Percentiles rank a stretch among this genome's conserved stretches.
Evolutionary conservation across 129 eudicot species (phyloP).

Genomic region (Pulicaria dysenterica): DNA sequence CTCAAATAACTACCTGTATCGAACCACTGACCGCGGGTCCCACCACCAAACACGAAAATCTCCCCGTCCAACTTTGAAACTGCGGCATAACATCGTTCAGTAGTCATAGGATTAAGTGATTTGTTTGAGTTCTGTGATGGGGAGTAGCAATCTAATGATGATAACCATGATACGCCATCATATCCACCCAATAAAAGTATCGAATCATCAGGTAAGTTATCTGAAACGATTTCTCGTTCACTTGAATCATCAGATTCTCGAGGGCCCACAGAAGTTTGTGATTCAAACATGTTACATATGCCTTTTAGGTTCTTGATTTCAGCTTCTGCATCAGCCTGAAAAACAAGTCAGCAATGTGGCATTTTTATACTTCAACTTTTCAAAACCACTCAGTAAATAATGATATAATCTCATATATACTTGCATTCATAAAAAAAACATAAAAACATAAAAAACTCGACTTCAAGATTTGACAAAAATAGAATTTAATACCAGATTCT

Average conservation of each 20-base stretch:
- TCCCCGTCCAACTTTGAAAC: slow-evolving; percentile 60
- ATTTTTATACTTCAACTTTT: not conserved
- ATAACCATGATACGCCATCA: slow-evolving; percentile 67
- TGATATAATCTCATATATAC: not conserved
- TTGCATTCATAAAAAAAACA: not conserved
- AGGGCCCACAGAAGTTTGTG: slow-evolving; percentile 24
- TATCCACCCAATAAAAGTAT: slow-evolving; percentile 71
- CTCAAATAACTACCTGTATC: slow-evolving; percentile 65
- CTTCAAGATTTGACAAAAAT: slow-evolving; percentile 21
- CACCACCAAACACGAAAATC: slow-evolving; percentile 80
- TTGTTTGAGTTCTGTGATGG: slow-evolving; percentile 47
- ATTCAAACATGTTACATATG: slow-evolving; percentile 24
- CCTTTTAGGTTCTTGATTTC: slow-evolving; percentile 54
- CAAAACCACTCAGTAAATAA: slow-evolving; percentile 3
- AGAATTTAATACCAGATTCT: slow-evolving; percentile 57
- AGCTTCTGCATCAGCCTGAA: slow-evolving; percentile 54
- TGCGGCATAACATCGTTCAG: slow-evolving; percentile 57
- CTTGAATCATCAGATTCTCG: slow-evolving; percentile 14
- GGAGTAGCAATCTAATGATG: slow-evolving; percentile 60
- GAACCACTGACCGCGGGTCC: slow-evolving; percentile 57
- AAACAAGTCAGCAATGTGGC: not conserved
- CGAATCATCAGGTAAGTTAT: slow-evolving; percentile 34
- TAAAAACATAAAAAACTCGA: not conserved
- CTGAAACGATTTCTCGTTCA: slow-evolving; percentile 27
- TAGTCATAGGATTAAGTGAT: slow-evolving; percentile 61